Percentiles rank a stretch among this genome's conserved stretches.
Evolutionary conservation across 352 stramenopile genomes (phyloP).

Genomic region (Globisporangium iwayamae): DNA sequence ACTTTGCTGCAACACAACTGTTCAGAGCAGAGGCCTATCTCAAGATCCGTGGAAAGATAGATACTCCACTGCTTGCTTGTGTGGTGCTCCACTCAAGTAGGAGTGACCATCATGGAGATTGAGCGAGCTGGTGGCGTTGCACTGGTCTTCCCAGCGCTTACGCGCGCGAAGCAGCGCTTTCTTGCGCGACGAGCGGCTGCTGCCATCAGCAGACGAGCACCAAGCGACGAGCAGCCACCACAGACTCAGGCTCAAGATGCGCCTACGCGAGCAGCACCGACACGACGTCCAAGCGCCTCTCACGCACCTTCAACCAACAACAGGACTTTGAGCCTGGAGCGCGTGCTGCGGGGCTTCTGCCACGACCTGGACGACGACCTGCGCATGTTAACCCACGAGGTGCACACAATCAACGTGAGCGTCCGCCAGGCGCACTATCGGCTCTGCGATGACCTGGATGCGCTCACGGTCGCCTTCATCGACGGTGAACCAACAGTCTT

Average conservation of each 20-base stretch:
- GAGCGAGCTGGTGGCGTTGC: neutral
- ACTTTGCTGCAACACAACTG: too few species aligned
- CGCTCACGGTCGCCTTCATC: conserved; percentile 5
- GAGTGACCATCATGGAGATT: neutral
- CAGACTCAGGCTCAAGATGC: neutral
- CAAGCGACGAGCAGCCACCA: neutral
- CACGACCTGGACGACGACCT: conserved; percentile 8
- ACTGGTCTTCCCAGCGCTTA: conserved; percentile 25
- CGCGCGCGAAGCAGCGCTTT: conserved; percentile 28
- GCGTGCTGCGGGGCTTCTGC: conserved; percentile 1
- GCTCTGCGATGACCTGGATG: neutral
- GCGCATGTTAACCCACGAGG: neutral
- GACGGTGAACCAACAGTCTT: neutral
- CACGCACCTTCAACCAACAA: too few species aligned
- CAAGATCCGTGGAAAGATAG: neutral
- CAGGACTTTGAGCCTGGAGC: neutral
- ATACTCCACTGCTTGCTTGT: too few species aligned
- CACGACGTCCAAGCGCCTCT: neutral
- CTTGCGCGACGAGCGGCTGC: conserved; percentile 3
- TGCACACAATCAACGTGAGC: neutral
- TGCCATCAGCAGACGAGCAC: neutral
- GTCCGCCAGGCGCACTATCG: neutral
- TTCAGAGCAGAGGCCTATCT: too few species aligned
- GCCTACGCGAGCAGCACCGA: neutral
- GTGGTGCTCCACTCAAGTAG: too few species aligned